Conservation (phyloP, 2,329 filamentous ascomycete species). For the Colletotrichum lini region DNA sequence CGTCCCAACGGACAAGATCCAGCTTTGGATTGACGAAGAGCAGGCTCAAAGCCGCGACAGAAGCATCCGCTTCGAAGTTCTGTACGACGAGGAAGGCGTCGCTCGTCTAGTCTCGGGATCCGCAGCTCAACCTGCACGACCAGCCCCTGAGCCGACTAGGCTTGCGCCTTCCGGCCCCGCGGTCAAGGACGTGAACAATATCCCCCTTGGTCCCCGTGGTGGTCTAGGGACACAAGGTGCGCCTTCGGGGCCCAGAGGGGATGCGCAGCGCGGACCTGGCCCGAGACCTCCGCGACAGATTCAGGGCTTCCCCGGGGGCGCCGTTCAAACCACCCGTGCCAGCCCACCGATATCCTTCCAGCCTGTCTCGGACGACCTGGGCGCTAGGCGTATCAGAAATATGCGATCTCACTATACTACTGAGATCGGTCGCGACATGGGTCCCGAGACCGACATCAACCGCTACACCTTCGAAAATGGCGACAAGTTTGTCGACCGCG, state of each 20-base stretch:
- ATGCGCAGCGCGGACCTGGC: constrained; percentile 51
- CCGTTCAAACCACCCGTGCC: constrained; percentile 56
- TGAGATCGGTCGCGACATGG: constrained; percentile 57
- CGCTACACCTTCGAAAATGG: constrained; percentile 81
- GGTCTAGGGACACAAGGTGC: constrained; percentile 40
- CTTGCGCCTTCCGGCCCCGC: constrained; percentile 37
- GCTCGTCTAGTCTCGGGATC: constrained; percentile 63
- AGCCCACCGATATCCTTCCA: constrained; percentile 61
- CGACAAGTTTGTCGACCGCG: constrained; percentile 78
- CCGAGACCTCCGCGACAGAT: constrained; percentile 40
- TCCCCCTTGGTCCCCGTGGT: constrained; percentile 53
- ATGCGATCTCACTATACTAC: constrained; percentile 64
- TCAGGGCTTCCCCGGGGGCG: constrained; percentile 43
- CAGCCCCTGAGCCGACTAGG: constrained; percentile 34
- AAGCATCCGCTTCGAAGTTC: constrained; percentile 77
- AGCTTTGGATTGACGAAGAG: constrained; percentile 82
- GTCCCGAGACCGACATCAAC: constrained; percentile 68
- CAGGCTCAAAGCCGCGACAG: constrained; percentile 61
- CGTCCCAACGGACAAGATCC: constrained; percentile 81
- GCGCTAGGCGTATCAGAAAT: constrained; percentile 73
- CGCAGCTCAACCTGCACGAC: constrained; percentile 30
- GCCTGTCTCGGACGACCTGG: constrained; percentile 76
- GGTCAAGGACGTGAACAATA: constrained; percentile 50
- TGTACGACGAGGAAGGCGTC: constrained; percentile 73
- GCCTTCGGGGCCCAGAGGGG: constrained; percentile 57